phyloP scores from a whole-genome alignment of 257 asterid genomes.

The Galeopsis tetrahit region DNA sequence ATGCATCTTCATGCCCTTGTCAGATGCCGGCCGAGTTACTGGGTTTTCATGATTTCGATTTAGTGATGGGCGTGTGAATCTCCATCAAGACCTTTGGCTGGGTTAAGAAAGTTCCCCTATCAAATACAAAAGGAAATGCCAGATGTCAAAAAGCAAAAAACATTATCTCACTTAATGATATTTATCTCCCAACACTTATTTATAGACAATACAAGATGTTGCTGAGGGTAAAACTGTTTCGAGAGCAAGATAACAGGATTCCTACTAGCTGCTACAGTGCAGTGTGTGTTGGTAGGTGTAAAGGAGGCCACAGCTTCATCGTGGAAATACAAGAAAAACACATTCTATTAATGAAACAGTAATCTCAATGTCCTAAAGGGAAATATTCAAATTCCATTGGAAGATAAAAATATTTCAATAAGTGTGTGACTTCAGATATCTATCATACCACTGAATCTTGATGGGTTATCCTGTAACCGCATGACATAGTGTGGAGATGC shows the following conservation, averaged over 20 bases:
- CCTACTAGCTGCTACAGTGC: not conserved
- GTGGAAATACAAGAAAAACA: not conserved
- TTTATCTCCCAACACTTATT: not conserved
- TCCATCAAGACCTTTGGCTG: conserved; percentile 8
- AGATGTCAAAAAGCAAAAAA: not conserved
- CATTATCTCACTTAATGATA: not conserved
- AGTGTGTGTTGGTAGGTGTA: not conserved
- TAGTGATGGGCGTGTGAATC: not conserved
- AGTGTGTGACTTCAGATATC: conserved; percentile 9
- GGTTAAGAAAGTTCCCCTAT: not conserved
- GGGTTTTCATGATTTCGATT: not conserved
- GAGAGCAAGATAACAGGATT: not conserved
- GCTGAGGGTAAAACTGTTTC: too few species aligned
- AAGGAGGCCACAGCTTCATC: not conserved
- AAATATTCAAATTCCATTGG: not conserved
- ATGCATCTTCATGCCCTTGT: conserved; percentile 1
- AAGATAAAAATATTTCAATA: conserved; percentile 13
- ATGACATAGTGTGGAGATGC: conserved; percentile 49
- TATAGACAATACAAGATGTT: not conserved
- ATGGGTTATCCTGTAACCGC: conserved; percentile 27
- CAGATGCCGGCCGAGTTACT: not conserved
- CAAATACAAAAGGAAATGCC: conserved; percentile 12
- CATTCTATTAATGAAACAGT: not conserved
- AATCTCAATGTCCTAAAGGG: not conserved
- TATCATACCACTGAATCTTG: conserved; percentile 32